These are phyloP conservation scores for Emergomyces africanus DNA, from an alignment of 2,329 filamentous ascomycete species.

Conservation along the genomic window DNA sequence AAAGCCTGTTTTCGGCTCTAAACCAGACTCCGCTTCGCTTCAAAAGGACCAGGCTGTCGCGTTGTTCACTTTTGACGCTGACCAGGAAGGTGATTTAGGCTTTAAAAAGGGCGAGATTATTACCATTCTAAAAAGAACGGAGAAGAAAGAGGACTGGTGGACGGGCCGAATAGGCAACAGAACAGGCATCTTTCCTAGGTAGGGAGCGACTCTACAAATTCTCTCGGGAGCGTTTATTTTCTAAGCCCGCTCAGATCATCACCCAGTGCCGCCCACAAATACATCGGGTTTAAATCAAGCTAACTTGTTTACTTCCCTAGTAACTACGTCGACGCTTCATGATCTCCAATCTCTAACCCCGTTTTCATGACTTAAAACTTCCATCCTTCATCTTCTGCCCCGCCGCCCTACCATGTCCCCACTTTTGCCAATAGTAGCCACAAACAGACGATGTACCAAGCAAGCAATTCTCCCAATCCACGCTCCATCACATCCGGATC, in stretches of 20 bases:
- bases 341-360: constrained; percentile 5
- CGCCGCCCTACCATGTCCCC: neutral
- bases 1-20: constrained; percentile 64
- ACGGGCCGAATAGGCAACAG: constrained; percentile 75
- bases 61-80: constrained; percentile 85
- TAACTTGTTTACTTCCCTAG: constrained; percentile 16
- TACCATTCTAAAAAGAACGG: constrained; percentile 85
- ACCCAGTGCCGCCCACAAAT: neutral
- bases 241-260: too few relatives aligned
- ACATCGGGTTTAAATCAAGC: constrained; percentile 7
- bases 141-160: constrained; percentile 96
- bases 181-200: constrained; percentile 88
- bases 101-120: constrained; percentile 98
- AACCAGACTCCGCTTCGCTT: constrained; percentile 31
- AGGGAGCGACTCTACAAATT: constrained; percentile 16
- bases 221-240: neutral
- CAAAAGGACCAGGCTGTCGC: constrained; percentile 68
- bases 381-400: neutral
- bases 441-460: neutral
- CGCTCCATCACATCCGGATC: neutral
- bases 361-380: neutral
- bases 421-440: neutral
- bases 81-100: constrained; percentile 79
- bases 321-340: constrained; percentile 21
- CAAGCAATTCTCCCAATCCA: neutral